phyloP scores from a whole-genome alignment of 306 rosid genomes.

The Quercus wislizeni region DNA sequence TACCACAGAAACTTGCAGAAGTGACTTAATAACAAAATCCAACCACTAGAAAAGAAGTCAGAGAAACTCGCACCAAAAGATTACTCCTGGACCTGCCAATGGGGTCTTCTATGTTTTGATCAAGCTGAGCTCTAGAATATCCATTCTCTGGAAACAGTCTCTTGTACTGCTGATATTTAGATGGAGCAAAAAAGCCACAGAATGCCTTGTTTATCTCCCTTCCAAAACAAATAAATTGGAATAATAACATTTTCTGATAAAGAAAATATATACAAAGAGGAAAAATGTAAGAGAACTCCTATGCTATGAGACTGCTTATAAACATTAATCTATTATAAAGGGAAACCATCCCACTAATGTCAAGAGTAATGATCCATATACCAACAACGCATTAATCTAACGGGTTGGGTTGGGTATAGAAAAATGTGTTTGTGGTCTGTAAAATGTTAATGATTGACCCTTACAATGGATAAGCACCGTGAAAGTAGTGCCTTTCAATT shows the following conservation, averaged over 20 bases:
- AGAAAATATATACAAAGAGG: not conserved
- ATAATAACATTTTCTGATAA: constrained; percentile 12
- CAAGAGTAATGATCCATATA: not conserved
- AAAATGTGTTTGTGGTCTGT: constrained; percentile 11
- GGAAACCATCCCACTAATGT: not conserved
- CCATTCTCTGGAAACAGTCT: constrained; percentile 38
- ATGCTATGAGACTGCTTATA: not conserved
- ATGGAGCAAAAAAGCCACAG: constrained; percentile 70
- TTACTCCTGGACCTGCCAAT: not conserved
- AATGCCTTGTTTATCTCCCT: constrained; percentile 92
- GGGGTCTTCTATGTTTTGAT: constrained; percentile 10
- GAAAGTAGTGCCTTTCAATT: constrained; percentile 23
- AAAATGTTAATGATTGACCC: constrained; percentile 5
- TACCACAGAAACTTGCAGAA: not conserved
- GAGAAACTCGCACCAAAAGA: constrained; percentile 20
- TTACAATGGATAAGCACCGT: constrained; percentile 11
- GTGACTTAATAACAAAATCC: constrained; percentile 16
- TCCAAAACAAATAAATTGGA: constrained; percentile 35
- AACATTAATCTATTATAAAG: not conserved
- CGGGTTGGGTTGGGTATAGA: constrained; percentile 19
- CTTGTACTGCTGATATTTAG: constrained; percentile 35
- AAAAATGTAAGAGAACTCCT: not conserved
- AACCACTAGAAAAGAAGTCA: constrained; percentile 20
- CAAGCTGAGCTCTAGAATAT: constrained; percentile 13
- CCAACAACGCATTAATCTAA: not conserved